These are phyloP conservation scores for Pyrus bretschneideri DNA, from an alignment of 306 rosid species.

Conservation along the genomic window DNA sequence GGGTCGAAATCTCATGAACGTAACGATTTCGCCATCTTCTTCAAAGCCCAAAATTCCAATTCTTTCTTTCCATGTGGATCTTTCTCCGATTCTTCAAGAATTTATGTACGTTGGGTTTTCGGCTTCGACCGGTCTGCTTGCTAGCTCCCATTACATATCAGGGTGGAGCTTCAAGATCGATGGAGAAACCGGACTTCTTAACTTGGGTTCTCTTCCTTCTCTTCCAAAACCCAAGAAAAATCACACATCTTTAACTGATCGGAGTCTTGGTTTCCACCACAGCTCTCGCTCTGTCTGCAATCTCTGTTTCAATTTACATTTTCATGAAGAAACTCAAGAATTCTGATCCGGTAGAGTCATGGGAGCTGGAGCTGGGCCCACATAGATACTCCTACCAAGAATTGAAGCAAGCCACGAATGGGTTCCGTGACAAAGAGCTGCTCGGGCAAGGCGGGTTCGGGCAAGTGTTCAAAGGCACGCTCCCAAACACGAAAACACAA, in stretches of 20 bases:
- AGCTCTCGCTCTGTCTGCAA: constrained; percentile 21
- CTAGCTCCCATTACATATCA: constrained; percentile 74
- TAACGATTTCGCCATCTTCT: constrained; percentile 51
- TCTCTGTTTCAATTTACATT: constrained; percentile 29
- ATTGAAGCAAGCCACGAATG: constrained; percentile 63
- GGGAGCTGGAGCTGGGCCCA: constrained; percentile 89
- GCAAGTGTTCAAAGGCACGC: constrained; percentile 61
- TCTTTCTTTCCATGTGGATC: constrained; percentile 45
- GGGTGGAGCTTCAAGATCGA: constrained; percentile 88
- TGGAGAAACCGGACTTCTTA: constrained; percentile 49
- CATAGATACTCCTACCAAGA: constrained; percentile 75
- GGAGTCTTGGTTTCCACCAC: constrained; percentile 30
- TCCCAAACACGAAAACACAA: constrained; percentile 44
- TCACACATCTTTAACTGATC: constrained; percentile 23
- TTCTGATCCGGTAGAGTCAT: constrained; percentile 60
- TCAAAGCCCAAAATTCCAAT: constrained; percentile 51
- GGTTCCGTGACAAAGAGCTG: constrained; percentile 59
- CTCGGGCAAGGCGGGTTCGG: constrained; percentile 83
- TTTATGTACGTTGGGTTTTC: constrained; percentile 82
- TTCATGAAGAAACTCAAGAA: constrained; percentile 45
- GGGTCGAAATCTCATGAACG: constrained; percentile 22
- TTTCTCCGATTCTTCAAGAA: constrained; percentile 43
- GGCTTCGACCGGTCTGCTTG: constrained; percentile 81
- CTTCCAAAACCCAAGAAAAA: constrained; percentile 60
- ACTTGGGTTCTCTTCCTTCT: constrained; percentile 50